Evolutionary conservation across 129 eudicot genomes (phyloP), one percentile per base, ranked within the genome.

Genomic region (Chrysanthemum seticuspe): DNA sequence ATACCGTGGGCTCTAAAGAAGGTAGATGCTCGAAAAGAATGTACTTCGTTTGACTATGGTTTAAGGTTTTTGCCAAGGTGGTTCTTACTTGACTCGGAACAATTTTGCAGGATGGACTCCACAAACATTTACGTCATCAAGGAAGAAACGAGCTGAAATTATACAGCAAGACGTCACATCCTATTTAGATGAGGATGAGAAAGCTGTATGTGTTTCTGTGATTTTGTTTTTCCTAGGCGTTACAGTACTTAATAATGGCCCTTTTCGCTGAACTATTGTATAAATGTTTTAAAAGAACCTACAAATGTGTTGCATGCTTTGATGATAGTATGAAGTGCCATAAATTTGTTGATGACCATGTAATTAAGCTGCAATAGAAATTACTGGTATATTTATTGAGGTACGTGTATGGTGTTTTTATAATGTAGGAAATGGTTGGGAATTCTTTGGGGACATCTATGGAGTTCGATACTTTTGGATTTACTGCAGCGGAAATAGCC

Each of bases 141-240:
- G 99, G 88, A 90, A 95, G 80, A 90, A 83, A 27, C 85, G 99
- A 80, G 96, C 99, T 71, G 96, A 88, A 80, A 70, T 86, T 44
- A 85, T 86, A 65, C 80, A 95, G 54, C 99, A 95, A 77, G 87
- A 74, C 78, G 82, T 95, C 49, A 66, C 77, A 49, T 83, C 72
- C 90, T 95, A 90, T 81, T 78, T 95, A 84, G 99, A 95, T 52
- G 99, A 95, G 0, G 99, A 95, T 62, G 99, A 95, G 82, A 95
- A 86, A 88, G 87, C 86, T 40, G 99, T 94, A 88, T 21, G 97
- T 74, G 55, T 34, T 80, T 67, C 13, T 70, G 5, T 23, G 10
- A 6, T 40, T 40, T 40, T 40, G 1, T 68, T 67, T 67, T 65
- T 70, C 40, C 3, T 65, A 40, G 74, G 36, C 13, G 18, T 72